These are phyloP conservation scores for Cryptococcus hybrid DNA, from an alignment of 1,284 basidiomycete genomes.

Conservation along the genomic window DNA sequence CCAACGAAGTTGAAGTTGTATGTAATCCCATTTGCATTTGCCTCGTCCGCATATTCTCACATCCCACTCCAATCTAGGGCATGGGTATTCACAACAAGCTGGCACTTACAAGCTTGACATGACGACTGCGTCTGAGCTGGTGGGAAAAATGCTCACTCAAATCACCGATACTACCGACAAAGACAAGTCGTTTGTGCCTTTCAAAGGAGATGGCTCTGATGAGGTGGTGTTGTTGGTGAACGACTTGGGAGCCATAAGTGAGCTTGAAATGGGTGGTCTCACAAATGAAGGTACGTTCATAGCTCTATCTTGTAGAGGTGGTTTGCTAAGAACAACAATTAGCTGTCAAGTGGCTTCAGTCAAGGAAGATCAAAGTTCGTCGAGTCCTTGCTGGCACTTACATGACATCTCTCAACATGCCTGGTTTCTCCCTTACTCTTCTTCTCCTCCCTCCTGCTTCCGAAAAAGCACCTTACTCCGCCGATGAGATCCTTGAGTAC, in stretches of 20 bases:
- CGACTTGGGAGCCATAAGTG: conserved; percentile 70
- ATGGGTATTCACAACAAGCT: conserved; percentile 82
- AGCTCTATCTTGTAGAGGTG: background rate
- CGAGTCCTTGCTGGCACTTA: conserved; percentile 74
- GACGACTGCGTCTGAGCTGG: conserved; percentile 66
- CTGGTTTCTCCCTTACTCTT: conserved; percentile 86
- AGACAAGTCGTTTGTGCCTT: conserved; percentile 82
- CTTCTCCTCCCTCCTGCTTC: conserved; percentile 66
- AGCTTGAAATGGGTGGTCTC: conserved; percentile 77
- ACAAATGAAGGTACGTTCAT: conserved; percentile 55
- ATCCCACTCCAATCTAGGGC: conserved; percentile 50
- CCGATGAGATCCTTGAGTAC: conserved; percentile 63
- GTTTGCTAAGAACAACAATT: background rate
- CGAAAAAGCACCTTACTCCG: conserved; percentile 46
- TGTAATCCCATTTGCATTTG: background rate
- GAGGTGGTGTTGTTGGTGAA: conserved; percentile 58
- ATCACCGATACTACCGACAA: conserved; percentile 71
- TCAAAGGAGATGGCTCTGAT: conserved; percentile 62
- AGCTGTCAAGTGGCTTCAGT: conserved; percentile 58
- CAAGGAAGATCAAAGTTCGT: conserved; percentile 60
- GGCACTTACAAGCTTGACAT: conserved; percentile 66
- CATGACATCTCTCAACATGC: conserved; percentile 94
- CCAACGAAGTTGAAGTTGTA: conserved; percentile 35
- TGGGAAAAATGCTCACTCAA: conserved; percentile 68
- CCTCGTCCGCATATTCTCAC: background rate